These are phyloP conservation scores for Diaporthe vexans DNA, from an alignment of 2,329 filamentous ascomycete genomes.

Conservation along the genomic window DNA sequence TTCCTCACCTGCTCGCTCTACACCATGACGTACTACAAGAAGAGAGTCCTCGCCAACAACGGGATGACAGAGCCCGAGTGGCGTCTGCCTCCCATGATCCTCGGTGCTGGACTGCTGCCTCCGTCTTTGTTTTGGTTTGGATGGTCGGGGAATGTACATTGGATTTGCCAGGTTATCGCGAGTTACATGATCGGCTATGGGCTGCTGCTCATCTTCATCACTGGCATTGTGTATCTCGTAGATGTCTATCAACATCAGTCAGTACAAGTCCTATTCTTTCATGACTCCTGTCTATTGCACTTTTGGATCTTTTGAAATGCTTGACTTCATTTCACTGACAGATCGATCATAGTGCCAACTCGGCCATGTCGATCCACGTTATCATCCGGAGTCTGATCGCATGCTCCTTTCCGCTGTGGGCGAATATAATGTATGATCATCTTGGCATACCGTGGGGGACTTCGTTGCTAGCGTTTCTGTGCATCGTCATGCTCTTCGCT, in stretches of 20 bases:
- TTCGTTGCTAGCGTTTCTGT: conserved; percentile 43
- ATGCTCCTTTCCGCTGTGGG: conserved; percentile 44
- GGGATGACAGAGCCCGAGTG: conserved; percentile 58
- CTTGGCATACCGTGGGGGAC: conserved; percentile 44
- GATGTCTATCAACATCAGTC: conserved; percentile 44
- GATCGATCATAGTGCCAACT: conserved; percentile 35
- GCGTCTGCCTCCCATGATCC: conserved; percentile 61
- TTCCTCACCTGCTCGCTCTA: conserved; percentile 43
- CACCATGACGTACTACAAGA: conserved; percentile 42
- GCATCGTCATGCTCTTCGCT: conserved; percentile 33
- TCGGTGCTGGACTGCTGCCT: conserved; percentile 58
- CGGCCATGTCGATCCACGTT: conserved; percentile 45
- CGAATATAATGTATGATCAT: conserved; percentile 42
- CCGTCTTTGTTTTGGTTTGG: conserved; percentile 66
- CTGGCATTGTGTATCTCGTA: conserved; percentile 44
- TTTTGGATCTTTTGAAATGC: too few relatives aligned
- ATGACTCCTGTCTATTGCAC: not conserved
- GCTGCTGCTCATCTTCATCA: conserved; percentile 44
- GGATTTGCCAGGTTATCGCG: conserved; percentile 42
- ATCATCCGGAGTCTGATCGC: conserved; percentile 43
- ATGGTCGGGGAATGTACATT: conserved; percentile 56
- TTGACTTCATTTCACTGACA: not conserved
- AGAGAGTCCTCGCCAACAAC: conserved; percentile 47
- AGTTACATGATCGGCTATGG: conserved; percentile 43
- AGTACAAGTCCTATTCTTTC: not conserved